phyloP scores from a whole-genome alignment of 2,329 filamentous ascomycete species.

The Catunica adiposa region DNA sequence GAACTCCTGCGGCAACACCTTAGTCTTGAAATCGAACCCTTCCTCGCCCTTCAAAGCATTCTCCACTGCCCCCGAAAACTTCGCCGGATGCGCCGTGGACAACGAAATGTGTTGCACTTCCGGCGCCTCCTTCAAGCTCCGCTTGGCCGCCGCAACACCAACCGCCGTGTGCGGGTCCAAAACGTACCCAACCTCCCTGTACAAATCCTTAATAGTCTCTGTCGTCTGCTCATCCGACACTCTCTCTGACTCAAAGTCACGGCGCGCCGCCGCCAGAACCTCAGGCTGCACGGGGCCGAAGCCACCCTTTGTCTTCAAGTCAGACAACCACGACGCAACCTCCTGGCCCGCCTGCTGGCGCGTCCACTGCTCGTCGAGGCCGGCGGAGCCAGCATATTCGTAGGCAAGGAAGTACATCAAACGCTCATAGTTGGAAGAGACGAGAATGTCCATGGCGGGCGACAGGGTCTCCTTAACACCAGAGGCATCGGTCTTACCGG shows the following conservation, averaged over 20 bases:
- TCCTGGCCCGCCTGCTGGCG: slow-evolving; percentile 57
- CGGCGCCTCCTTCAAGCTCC: slow-evolving; percentile 41
- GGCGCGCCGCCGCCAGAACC: slow-evolving; percentile 53
- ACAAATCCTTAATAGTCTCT: slow-evolving; percentile 41
- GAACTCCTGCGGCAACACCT: slow-evolving; percentile 70
- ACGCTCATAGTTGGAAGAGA: slow-evolving; percentile 92
- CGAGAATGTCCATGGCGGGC: slow-evolving; percentile 95
- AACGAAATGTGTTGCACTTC: slow-evolving; percentile 61
- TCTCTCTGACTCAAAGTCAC: slow-evolving; percentile 67
- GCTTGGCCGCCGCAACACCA: slow-evolving; percentile 58
- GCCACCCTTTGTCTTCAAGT: slow-evolving; percentile 65
- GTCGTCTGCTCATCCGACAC: slow-evolving; percentile 51
- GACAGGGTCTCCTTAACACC: slow-evolving; percentile 83
- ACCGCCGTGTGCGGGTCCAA: slow-evolving; percentile 89
- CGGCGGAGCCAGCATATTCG: slow-evolving; percentile 42
- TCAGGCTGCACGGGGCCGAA: slow-evolving; percentile 62
- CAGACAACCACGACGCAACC: slow-evolving; percentile 58
- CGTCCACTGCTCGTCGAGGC: slow-evolving; percentile 49
- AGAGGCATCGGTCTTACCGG: slow-evolving; percentile 42
- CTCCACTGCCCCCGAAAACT: slow-evolving; percentile 77
- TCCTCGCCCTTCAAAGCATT: slow-evolving; percentile 52
- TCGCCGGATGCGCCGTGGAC: slow-evolving; percentile 88
- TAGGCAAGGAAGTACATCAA: slow-evolving; percentile 86
- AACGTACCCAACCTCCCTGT: slow-evolving; percentile 52
- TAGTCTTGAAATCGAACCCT: slow-evolving; percentile 57